These are phyloP conservation scores for Verticillium zaregamsianum DNA, from an alignment of 2,329 filamentous ascomycete species.

Conservation along the genomic window DNA sequence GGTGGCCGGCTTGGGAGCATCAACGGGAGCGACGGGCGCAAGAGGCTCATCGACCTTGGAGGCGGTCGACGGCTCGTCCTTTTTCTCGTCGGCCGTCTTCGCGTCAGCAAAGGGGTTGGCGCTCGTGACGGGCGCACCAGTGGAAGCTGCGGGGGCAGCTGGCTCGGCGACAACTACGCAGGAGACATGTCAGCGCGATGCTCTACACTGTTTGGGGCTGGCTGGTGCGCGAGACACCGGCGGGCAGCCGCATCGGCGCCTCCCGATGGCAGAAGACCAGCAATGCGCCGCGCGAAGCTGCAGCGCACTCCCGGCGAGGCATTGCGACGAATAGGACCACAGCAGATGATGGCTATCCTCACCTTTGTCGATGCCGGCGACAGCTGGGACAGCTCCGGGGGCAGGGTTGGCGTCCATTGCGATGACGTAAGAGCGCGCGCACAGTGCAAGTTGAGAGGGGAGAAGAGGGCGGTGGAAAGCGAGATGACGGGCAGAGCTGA, in stretches of 20 bases:
- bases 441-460: background rate
- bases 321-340: constrained; percentile 7
- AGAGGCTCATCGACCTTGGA: constrained; percentile 28
- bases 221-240: background rate
- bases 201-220: background rate
- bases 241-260: background rate
- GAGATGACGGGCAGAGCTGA: background rate
- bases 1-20: constrained; percentile 23
- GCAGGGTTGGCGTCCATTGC: constrained; percentile 24
- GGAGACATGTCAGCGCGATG: background rate
- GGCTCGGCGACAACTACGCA: constrained; percentile 17
- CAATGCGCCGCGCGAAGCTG: background rate
- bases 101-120: constrained; percentile 1
- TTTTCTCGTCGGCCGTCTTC: constrained; percentile 12
- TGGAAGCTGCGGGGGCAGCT: constrained; percentile 21
- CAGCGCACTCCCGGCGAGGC: background rate
- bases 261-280: background rate
- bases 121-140: constrained; percentile 16
- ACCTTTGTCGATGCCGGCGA: constrained; percentile 23
- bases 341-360: constrained; percentile 7
- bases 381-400: constrained; percentile 13
- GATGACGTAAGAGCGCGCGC: constrained; percentile 25
- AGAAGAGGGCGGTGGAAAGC: background rate
- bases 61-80: constrained; percentile 15
- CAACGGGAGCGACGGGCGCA: constrained; percentile 19